Evolutionary conservation across 1,284 basidiomycete species (phyloP).

Genomic region (Boletus mariae): DNA sequence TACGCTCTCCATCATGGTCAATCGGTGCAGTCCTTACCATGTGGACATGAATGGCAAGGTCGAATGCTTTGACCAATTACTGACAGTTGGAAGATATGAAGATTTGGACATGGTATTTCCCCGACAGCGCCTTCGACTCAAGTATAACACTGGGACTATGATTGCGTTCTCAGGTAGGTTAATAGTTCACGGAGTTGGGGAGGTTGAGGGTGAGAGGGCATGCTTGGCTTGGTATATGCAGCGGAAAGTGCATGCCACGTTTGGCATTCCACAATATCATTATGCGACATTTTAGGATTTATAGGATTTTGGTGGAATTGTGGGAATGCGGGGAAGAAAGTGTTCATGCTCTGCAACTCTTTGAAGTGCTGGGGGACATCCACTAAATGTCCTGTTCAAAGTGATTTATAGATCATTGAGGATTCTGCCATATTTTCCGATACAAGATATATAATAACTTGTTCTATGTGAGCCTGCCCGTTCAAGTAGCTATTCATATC

Average conservation of each 20-base stretch:
- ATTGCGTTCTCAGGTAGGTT: neutral
- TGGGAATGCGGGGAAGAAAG: too few relatives aligned
- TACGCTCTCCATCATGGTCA: neutral
- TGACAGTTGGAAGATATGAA: neutral
- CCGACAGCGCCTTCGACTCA: neutral
- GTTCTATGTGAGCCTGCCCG: too few relatives aligned
- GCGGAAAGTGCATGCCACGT: neutral
- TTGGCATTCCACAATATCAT: neutral
- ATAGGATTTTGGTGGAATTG: too few relatives aligned
- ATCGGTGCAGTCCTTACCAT: neutral
- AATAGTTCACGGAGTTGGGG: neutral
- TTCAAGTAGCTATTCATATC: too few relatives aligned
- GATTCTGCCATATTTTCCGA: too few relatives aligned
- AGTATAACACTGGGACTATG: neutral
- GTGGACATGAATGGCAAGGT: neutral
- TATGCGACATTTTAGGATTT: too few relatives aligned
- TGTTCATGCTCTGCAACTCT: too few relatives aligned
- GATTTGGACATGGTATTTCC: neutral
- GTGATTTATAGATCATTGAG: too few relatives aligned
- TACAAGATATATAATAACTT: too few relatives aligned
- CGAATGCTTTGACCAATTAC: neutral
- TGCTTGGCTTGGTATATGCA: constrained; percentile 1
- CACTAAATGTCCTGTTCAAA: too few relatives aligned
- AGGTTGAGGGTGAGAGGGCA: neutral
- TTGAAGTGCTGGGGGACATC: too few relatives aligned